Percentiles rank a stretch among this genome's conserved stretches.
These are phyloP conservation scores for Russula abietina DNA, from an alignment of 768 basidiomycete species.

Conservation along the genomic window DNA sequence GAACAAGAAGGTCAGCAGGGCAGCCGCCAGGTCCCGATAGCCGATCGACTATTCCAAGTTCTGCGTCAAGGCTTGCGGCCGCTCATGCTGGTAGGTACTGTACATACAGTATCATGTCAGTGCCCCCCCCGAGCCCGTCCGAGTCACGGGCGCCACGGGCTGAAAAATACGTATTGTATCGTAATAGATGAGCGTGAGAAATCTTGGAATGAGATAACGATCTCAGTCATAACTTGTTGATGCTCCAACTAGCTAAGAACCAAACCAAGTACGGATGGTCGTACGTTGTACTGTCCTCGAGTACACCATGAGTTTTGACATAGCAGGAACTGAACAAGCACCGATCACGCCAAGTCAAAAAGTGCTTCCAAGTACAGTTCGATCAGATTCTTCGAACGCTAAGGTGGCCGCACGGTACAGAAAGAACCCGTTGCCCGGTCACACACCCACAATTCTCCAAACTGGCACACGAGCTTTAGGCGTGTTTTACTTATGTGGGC, in stretches of 20 bases:
- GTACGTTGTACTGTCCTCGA: constrained; percentile 6
- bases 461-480: background rate
- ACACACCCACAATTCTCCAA: background rate
- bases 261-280: background rate
- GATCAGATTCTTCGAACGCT: constrained; percentile 14
- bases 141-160: background rate
- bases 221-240: background rate
- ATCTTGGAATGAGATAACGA: constrained; percentile 1
- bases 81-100: too few species aligned
- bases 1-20: background rate
- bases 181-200: constrained; percentile 4
- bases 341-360: constrained; percentile 22
- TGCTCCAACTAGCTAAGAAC: background rate
- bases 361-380: constrained; percentile 6
- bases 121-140: too few species aligned
- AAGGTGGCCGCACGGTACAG: background rate
- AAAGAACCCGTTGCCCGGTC: background rate
- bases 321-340: constrained; percentile 17
- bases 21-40: background rate
- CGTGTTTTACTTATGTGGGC: constrained; percentile 3
- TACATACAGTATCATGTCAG: too few species aligned
- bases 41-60: background rate
- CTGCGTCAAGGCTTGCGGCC: too few species aligned
- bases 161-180: background rate
- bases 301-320: constrained; percentile 22